These are phyloP conservation scores for Curvularia eragrostidis DNA, from an alignment of 2,329 filamentous ascomycete species.

Conservation along the genomic window DNA sequence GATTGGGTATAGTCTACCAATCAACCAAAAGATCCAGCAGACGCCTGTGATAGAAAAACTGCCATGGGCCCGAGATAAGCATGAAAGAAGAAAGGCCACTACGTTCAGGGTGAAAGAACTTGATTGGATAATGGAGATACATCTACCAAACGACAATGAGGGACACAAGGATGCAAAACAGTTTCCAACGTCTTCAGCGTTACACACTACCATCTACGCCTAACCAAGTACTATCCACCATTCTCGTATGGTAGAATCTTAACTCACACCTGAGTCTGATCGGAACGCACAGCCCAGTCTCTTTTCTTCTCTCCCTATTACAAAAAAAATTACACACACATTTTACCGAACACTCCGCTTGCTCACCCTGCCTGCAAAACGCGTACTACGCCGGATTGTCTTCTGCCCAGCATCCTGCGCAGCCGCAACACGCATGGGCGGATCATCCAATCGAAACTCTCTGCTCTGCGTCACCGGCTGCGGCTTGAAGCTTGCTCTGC, in stretches of 20 bases:
- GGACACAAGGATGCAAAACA: neutral
- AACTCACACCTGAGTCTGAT: neutral
- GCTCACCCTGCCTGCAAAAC: neutral
- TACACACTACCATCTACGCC: neutral
- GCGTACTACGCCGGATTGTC: neutral
- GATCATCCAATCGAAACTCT: conserved; percentile 22
- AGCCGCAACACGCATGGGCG: conserved; percentile 16
- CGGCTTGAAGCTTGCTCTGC: conserved; percentile 22
- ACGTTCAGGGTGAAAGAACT: neutral
- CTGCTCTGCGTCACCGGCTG: conserved; percentile 27
- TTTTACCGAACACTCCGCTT: neutral
- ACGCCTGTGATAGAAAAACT: neutral
- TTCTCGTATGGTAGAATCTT: too few relatives aligned
- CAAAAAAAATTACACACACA: too few relatives aligned
- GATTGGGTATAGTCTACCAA: neutral
- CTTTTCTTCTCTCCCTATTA: neutral
- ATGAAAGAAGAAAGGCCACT: neutral
- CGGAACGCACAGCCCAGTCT: too few relatives aligned
- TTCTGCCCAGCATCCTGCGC: neutral
- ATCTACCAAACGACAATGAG: neutral
- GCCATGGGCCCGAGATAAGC: neutral
- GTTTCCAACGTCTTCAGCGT: neutral
- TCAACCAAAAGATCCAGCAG: neutral
- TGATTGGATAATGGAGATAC: neutral
- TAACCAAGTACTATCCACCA: neutral